Percentiles rank a stretch among this genome's conserved stretches.
Conservation (phyloP, 768 basidiomycete genomes). For the Russula sp. region DNA sequence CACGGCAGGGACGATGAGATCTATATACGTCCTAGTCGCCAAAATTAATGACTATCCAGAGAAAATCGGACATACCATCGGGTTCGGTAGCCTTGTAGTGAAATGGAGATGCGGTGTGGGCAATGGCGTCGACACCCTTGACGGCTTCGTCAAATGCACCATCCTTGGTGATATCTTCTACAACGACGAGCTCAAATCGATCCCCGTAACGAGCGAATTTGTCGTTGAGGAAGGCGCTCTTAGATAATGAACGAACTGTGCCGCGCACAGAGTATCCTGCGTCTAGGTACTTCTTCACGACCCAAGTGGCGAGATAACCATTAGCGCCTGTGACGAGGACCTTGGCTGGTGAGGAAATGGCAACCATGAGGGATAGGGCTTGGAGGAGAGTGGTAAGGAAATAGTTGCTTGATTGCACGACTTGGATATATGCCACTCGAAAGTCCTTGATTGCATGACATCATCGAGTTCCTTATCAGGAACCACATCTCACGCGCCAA, state of each 20-base stretch:
- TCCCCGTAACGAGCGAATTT: slow-evolving; percentile 53
- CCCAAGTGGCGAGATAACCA: slow-evolving; percentile 60
- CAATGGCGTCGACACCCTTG: slow-evolving; percentile 68
- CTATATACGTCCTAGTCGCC: slow-evolving; percentile 35
- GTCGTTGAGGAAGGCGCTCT: slow-evolving; percentile 55
- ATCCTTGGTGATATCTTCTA: slow-evolving; percentile 63
- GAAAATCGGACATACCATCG: slow-evolving; percentile 30
- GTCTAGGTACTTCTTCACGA: slow-evolving; percentile 55
- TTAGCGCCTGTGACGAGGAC: slow-evolving; percentile 59
- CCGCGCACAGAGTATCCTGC: slow-evolving; percentile 63
- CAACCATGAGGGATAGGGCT: slow-evolving; percentile 37
- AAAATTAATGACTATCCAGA: background rate
- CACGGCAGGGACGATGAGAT: slow-evolving; percentile 68
- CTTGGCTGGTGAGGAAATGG: slow-evolving; percentile 37
- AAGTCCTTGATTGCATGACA: no score
- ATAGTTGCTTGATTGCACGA: no score
- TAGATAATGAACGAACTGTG: slow-evolving; percentile 61
- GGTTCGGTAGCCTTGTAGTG: slow-evolving; percentile 45
- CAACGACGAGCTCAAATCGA: slow-evolving; percentile 60
- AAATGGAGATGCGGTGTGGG: slow-evolving; percentile 67
- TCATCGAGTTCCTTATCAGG: no score
- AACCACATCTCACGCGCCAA: no score
- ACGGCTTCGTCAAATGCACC: slow-evolving; percentile 76
- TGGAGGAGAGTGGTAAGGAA: background rate
- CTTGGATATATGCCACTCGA: no score